phyloP scores from a whole-genome alignment of 305 asterid genomes.

The Solanum hybrid region DNA sequence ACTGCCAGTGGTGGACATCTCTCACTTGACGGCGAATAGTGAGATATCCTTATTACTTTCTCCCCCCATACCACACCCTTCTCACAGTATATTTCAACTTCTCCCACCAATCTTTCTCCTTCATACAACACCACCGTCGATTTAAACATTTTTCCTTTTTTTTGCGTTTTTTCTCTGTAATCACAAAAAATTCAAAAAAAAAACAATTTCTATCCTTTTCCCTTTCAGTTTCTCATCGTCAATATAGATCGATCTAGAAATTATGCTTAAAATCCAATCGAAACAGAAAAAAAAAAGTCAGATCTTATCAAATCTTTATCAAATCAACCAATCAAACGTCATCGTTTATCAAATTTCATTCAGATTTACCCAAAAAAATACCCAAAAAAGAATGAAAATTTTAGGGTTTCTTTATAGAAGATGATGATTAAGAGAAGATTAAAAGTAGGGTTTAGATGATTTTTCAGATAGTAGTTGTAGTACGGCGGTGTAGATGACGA shows the following conservation, averaged over 20 bases:
- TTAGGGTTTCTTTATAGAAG: conserved; percentile 22
- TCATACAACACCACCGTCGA: conserved; percentile 50
- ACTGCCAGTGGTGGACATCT: conserved; percentile 96
- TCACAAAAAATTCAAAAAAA: background rate
- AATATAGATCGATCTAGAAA: background rate
- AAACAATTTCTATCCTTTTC: background rate
- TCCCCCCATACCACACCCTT: conserved; percentile 47
- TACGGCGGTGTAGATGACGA: background rate
- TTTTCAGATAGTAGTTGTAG: background rate
- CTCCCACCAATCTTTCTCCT: conserved; percentile 74
- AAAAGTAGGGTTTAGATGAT: background rate
- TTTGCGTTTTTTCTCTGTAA: background rate
- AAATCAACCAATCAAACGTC: conserved; percentile 2
- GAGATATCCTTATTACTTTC: conserved; percentile 65
- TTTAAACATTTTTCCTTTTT: conserved; percentile 25
- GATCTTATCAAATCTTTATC: background rate
- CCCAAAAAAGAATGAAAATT: background rate
- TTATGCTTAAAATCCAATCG: background rate
- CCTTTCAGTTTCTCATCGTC: conserved; percentile 10
- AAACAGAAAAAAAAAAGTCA: background rate
- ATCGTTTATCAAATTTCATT: conserved; percentile 12
- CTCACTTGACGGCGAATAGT: conserved; percentile 77
- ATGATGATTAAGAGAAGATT: conserved; percentile 8
- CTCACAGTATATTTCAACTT: conserved; percentile 54
- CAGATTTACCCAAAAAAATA: conserved; percentile 28